These are phyloP conservation scores for Salix caprea DNA, from an alignment of 345 rosid species.

Conservation along the genomic window DNA sequence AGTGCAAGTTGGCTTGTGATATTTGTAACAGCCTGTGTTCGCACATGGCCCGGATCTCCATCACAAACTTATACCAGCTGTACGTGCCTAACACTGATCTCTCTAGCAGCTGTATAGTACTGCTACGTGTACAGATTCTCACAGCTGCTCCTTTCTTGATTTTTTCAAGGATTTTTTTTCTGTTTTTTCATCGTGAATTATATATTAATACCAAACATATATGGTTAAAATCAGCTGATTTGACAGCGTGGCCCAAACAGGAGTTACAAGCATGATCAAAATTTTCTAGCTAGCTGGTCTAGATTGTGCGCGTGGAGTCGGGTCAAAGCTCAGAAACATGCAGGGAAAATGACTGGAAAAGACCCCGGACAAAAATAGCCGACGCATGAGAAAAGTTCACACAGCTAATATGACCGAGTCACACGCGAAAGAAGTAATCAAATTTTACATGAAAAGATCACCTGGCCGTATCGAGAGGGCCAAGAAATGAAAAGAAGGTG, in stretches of 20 bases:
- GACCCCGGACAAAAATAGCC: not conserved
- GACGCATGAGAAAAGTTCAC: not conserved
- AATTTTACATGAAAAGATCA: not conserved
- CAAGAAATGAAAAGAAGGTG: not conserved
- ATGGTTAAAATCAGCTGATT: not conserved
- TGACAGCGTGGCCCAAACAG: not conserved
- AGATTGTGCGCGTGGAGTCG: too few species aligned
- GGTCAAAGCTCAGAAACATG: too few species aligned
- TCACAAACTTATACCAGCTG: not conserved
- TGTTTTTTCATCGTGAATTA: not conserved
- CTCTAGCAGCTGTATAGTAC: not conserved
- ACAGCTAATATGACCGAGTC: not conserved
- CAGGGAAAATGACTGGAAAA: not conserved
- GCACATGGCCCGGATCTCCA: not conserved
- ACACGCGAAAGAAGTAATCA: not conserved
- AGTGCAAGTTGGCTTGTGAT: not conserved
- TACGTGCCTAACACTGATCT: not conserved
- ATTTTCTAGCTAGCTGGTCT: too few species aligned
- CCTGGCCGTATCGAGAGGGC: not conserved
- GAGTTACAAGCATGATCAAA: not conserved
- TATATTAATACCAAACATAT: too few species aligned
- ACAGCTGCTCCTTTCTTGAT: not conserved
- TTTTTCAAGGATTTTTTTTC: not conserved
- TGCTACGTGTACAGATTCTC: not conserved
- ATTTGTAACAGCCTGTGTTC: not conserved